Base-by-base conservation (phyloP, 129 eudicot species). In the Arctium lappa region DNA sequence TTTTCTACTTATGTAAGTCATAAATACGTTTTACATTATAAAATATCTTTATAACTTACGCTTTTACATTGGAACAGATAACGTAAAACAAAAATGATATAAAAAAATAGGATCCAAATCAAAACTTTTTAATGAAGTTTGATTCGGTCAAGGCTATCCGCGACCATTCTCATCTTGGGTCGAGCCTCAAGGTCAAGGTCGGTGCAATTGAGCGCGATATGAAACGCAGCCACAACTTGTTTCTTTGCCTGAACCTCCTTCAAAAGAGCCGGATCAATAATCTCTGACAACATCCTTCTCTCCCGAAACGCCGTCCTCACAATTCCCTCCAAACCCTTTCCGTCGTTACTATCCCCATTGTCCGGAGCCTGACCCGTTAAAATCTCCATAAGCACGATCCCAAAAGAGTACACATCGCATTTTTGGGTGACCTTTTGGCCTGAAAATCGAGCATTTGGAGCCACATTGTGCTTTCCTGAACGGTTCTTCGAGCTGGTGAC, bases 141-240 rank as follows among this genome's bases (percentile, higher is more conserved):
- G 85, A 95, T 88, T 53, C 94, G 84, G 75, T 95, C 97, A 27
- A 95, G 97, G 77, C 88, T 88, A 38, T 91, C 97, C 0, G 90
- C 90, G 48, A 95, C 94, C 80, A 83, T 82, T 78, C 94, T 87
- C 99, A 95, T 95, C 90, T 90, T 95, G 2, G 98, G 99, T 60
- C 99, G 81, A 80, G 89, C 82, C 81, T 93, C 99, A 0, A 97
- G 98, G 83, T 93, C 98, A 39, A 88, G 63, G 40, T 93, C 95
- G 3, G 98, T 90, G 81, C 99, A 95, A 56, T 80, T 91, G 1
- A 93, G 79, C 12, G 98, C 97, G 10, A 93, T 84, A 83, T 95
- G 98, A 85, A 95, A 93, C 5, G 88, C 87, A 3, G 89, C 92
- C 83, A 95, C 87, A 4, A 95, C 95, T 85, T 93, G 98, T 46